Base-by-base conservation (phyloP, 164 flowering plant genomes). In the Nelumbo lutea region DNA sequence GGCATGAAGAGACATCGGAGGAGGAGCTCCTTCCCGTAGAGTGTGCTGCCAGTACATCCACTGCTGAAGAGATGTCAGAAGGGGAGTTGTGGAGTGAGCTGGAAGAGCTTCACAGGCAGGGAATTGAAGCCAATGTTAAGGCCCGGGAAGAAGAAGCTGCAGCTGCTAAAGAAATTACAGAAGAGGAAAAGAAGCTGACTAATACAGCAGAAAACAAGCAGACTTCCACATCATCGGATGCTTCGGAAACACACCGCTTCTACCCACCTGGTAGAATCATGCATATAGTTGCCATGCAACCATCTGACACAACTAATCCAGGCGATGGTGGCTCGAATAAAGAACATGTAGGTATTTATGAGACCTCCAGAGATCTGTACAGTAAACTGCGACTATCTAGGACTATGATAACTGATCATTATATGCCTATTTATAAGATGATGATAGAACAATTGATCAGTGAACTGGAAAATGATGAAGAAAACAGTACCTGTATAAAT, bases 351-450 rank as follows among this genome's bases (percentile, higher is more conserved):
- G 83, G 88, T n/a, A 79, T 95, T 38, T 92, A 82, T 40, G 90
- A 87, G 81, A 88, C 97, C 42, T 91, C 88, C 9, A 80, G 98
- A 64, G 78, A 87, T 50, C 72, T 95, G 86, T 92, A 95, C 77
- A 87, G 88, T 80, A 92, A 95, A 78, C 82, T 95, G 27, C 77
- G 95, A 27, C 87, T 95, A 39, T 85, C 97, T 7, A 87, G 69
- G 75, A 95, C 95, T 9, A 90, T 95, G 97, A 84, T 93, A 27
- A 90, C 89, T 65, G 98, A 96, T 84, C 97, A 96, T 71, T 93
- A 84, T 67, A 94, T 94, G 97, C 97, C 97, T 0, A 88, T 88
- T 91, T 94, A 94, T 78, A 90, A 85, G 79, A 91, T 83, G 77
- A 86, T 82, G 91, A 88, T 92, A 85, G 96, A 95, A 75, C 71